Percentiles rank a stretch among this genome's conserved stretches.
These are phyloP conservation scores for Anisodus tanguticus DNA, from an alignment of 257 asterid genomes.

Conservation along the genomic window DNA sequence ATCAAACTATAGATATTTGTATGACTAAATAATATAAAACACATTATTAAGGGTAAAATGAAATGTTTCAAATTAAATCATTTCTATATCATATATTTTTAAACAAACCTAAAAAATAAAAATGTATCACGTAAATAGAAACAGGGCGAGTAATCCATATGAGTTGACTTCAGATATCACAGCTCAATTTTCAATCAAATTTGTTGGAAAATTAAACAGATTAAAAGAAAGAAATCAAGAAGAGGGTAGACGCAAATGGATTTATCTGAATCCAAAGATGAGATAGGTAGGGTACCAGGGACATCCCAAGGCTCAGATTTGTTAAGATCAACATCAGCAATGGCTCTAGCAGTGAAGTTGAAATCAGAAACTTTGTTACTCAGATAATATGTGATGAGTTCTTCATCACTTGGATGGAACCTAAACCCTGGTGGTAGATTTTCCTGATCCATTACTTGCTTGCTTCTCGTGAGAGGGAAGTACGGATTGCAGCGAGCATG, in stretches of 20 bases:
- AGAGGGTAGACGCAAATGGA: neutral
- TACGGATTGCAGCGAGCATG: conserved; percentile 31
- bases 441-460: conserved; percentile 54
- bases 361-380: conserved; percentile 63
- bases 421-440: conserved; percentile 86
- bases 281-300: conserved; percentile 56
- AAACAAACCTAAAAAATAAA: too few relatives aligned
- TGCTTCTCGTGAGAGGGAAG: conserved; percentile 21
- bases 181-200: too few relatives aligned
- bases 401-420: conserved; percentile 91
- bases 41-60: too few relatives aligned
- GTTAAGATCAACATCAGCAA: conserved; percentile 75
- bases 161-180: too few relatives aligned
- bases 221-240: neutral
- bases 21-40: too few relatives aligned
- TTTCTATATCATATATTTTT: too few relatives aligned
- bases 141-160: too few relatives aligned
- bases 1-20: too few relatives aligned
- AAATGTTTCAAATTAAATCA: too few relatives aligned
- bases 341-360: conserved; percentile 56
- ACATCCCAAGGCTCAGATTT: conserved; percentile 95
- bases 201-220: too few relatives aligned
- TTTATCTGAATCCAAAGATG: too few relatives aligned
- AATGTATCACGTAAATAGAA: too few relatives aligned
- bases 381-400: conserved; percentile 70